phyloP scores from a whole-genome alignment of 345 rosid species.

The Brassica nigra region DNA sequence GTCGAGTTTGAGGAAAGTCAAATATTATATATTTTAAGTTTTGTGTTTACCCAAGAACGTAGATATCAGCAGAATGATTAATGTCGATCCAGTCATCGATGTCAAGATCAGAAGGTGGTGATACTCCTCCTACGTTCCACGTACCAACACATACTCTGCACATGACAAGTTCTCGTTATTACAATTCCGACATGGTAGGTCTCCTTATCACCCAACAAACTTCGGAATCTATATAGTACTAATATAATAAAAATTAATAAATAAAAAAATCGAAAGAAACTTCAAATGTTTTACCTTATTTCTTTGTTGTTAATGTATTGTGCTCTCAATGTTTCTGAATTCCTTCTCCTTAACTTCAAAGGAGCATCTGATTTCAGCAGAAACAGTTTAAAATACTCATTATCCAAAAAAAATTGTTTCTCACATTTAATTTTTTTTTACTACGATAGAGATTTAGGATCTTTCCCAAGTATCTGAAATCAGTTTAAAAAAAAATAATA shows the following conservation, averaged over 20 bases:
- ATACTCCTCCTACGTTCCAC: conserved; percentile 91
- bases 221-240: neutral
- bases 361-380: conserved; percentile 26
- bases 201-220: conserved; percentile 32
- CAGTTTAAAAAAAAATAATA: too few relatives aligned
- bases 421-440: neutral
- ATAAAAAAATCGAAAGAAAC: neutral
- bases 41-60: conserved; percentile 65
- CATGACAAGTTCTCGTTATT: conserved; percentile 2
- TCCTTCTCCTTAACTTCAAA: conserved; percentile 38
- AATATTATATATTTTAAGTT: neutral
- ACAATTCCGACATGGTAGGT: conserved; percentile 25
- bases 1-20: conserved; percentile 28
- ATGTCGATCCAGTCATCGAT: conserved; percentile 84
- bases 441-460: neutral
- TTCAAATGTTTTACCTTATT: conserved; percentile 32
- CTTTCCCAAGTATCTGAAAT: neutral
- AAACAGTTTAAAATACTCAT: neutral
- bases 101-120: conserved; percentile 82
- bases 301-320: conserved; percentile 45
- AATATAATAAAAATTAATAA: neutral
- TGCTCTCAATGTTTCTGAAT: conserved; percentile 42
- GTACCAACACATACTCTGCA: conserved; percentile 74
- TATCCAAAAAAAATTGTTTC: neutral
- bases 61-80: conserved; percentile 84